Conservation (phyloP, 2,329 filamentous ascomycete genomes). For the Mollisia scopiformis region DNA sequence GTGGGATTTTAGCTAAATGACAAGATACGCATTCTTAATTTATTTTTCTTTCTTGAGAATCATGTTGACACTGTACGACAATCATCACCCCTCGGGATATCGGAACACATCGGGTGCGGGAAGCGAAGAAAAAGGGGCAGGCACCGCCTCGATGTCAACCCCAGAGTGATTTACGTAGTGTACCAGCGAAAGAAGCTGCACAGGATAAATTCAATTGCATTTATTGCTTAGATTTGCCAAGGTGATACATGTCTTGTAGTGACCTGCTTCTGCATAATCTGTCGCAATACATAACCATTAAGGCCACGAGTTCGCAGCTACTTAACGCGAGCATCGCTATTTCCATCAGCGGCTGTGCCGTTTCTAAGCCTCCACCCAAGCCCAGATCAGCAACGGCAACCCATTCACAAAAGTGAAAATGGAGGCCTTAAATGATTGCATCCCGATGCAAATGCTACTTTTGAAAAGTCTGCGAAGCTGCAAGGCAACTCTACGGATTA, state of each 20-base stretch:
- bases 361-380: constrained; percentile 23
- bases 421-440: neutral
- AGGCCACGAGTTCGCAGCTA: neutral
- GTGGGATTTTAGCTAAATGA: constrained; percentile 55
- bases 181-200: neutral
- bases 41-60: neutral
- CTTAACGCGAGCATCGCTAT: neutral
- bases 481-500: constrained; percentile 28
- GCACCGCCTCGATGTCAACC: neutral
- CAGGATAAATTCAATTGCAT: neutral
- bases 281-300: constrained; percentile 1
- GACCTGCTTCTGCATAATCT: neutral
- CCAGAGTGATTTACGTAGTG: neutral
- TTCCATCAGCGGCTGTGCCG: constrained; percentile 15
- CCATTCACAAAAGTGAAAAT: neutral
- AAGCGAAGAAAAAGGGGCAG: constrained; percentile 1
- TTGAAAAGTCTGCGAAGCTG: constrained; percentile 17
- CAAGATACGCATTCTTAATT: neutral
- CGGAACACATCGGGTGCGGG: neutral
- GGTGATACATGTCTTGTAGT: neutral
- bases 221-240: neutral
- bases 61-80: neutral
- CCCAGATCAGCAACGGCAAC: constrained; percentile 28
- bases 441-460: constrained; percentile 16
- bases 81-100: neutral